These are phyloP conservation scores for Lepidium campestre DNA, from an alignment of 441 rosid species.

Conservation along the genomic window DNA sequence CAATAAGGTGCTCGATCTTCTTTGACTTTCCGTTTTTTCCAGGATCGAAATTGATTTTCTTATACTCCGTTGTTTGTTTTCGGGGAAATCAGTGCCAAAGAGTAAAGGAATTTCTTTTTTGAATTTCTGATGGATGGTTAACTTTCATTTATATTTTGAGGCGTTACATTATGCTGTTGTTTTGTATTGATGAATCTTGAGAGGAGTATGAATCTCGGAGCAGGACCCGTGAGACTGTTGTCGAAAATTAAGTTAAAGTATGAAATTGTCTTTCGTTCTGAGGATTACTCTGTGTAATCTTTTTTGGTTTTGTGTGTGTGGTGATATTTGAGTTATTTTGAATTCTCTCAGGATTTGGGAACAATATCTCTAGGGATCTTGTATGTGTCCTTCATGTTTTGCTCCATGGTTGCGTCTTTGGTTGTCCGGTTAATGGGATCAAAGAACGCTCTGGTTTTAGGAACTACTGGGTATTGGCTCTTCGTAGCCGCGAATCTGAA, in stretches of 20 bases:
- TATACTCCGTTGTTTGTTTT: background rate
- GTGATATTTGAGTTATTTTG: background rate
- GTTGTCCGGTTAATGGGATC: conserved; percentile 80
- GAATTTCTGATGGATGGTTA: background rate
- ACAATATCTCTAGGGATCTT: conserved; percentile 83
- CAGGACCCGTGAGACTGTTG: background rate
- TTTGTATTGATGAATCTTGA: background rate
- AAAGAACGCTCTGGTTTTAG: conserved; percentile 77
- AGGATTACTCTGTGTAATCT: background rate
- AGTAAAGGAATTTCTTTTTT: background rate
- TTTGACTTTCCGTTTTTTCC: background rate
- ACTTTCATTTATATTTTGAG: background rate
- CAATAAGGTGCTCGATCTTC: conserved; percentile 40
- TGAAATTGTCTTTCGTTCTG: background rate
- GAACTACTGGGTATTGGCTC: conserved; percentile 88
- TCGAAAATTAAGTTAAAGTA: background rate
- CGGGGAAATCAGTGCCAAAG: background rate
- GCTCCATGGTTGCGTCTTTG: conserved; percentile 71
- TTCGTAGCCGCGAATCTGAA: conserved; percentile 82
- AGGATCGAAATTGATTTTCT: background rate
- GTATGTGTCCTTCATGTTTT: conserved; percentile 77
- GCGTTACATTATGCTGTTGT: background rate
- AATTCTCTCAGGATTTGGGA: conserved; percentile 61
- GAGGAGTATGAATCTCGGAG: background rate
- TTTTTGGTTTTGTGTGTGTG: background rate